phyloP scores from a whole-genome alignment of 129 eudicot species.

The Flaveria trinervia region DNA sequence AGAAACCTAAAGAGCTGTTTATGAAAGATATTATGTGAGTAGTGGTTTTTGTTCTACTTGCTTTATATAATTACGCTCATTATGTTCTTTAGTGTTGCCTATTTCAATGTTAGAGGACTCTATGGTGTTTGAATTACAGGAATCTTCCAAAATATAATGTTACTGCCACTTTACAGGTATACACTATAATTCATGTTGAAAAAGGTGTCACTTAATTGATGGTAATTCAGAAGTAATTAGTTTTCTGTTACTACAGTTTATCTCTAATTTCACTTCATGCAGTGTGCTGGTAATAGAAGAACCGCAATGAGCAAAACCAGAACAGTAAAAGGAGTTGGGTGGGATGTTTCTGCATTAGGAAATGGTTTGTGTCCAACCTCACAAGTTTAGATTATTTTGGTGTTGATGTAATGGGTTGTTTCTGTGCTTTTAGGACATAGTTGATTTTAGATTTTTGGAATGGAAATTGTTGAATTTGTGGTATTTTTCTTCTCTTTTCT shows the following conservation, averaged over 20 bases:
- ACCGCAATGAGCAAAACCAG: conserved; percentile 96
- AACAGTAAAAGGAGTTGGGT: conserved; percentile 97
- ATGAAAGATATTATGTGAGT: conserved; percentile 86
- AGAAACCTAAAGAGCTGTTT: conserved; percentile 56
- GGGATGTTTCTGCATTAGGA: conserved; percentile 93
- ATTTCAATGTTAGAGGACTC: neutral
- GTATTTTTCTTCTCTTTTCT: neutral
- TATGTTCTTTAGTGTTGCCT: neutral
- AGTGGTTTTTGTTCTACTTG: neutral
- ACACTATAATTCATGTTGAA: neutral
- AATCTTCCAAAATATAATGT: conserved; percentile 83
- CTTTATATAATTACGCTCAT: neutral
- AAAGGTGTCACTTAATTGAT: neutral
- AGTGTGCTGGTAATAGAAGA: conserved; percentile 99
- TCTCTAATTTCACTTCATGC: conserved; percentile 19
- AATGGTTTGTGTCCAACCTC: conserved; percentile 59
- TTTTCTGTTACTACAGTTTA: conserved; percentile 1
- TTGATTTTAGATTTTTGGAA: neutral
- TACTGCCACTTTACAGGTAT: conserved; percentile 88
- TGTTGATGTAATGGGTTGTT: neutral
- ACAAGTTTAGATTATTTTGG: neutral
- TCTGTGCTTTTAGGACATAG: neutral
- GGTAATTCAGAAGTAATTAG: neutral
- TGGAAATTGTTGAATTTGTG: neutral
- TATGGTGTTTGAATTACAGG: conserved; percentile 50